Percentiles rank a stretch among this genome's conserved stretches.
Conservation (phyloP, 177 flowering plant genomes). For the Vitis hybrid region DNA sequence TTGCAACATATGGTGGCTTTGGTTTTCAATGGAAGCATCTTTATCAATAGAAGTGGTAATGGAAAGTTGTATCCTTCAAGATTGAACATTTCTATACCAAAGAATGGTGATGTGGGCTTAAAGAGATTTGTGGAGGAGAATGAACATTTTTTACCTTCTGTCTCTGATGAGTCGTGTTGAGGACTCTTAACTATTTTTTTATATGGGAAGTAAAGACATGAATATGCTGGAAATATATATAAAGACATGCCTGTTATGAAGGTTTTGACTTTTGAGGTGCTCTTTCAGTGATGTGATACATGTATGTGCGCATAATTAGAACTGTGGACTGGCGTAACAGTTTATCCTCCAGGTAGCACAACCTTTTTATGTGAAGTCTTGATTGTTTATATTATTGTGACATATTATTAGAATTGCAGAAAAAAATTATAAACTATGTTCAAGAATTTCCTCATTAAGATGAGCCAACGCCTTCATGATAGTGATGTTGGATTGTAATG, state of each 20-base stretch:
- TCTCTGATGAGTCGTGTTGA: not conserved
- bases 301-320: slow-evolving; percentile 52
- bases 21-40: slow-evolving; percentile 32
- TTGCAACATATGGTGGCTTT: slow-evolving; percentile 71
- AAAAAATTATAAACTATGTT: too few species aligned
- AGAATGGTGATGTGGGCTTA: slow-evolving; percentile 13
- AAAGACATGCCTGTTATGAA: slow-evolving; percentile 24
- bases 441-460: too few species aligned
- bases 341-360: slow-evolving; percentile 68
- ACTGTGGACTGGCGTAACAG: slow-evolving; percentile 59
- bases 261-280: slow-evolving; percentile 35
- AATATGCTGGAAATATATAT: slow-evolving; percentile 9
- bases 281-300: slow-evolving; percentile 69
- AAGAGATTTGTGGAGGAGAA: slow-evolving; percentile 14
- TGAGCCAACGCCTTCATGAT: too few species aligned
- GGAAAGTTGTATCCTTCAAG: slow-evolving; percentile 35
- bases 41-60: slow-evolving; percentile 22
- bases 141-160: slow-evolving; percentile 11
- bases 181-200: slow-evolving; percentile 11
- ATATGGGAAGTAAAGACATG: slow-evolving; percentile 9
- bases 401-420: too few species aligned
- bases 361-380: not conserved
- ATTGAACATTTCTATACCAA: slow-evolving; percentile 72
- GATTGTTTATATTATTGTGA: not conserved
- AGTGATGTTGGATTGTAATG: too few species aligned